These are phyloP conservation scores for Ganoderma meredithae DNA, from an alignment of 1,284 basidiomycete species.

Conservation along the genomic window DNA sequence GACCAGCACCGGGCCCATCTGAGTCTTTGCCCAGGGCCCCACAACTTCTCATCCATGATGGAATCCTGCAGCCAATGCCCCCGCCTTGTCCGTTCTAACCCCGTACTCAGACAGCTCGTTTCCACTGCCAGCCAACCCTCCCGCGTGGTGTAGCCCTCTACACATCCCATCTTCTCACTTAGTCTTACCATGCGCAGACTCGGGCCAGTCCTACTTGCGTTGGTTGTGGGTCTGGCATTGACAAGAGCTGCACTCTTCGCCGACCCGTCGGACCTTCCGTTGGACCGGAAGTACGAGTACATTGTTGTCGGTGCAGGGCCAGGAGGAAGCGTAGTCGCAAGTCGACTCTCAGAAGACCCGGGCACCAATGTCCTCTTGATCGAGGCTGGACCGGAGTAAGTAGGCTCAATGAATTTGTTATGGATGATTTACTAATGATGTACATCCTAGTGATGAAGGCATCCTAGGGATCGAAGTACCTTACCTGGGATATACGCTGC, in stretches of 20 bases:
- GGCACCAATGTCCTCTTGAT: constrained; percentile 31
- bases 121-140: neutral
- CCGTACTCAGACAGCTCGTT: neutral
- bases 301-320: constrained; percentile 19
- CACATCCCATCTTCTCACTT: neutral
- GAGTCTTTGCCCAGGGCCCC: neutral
- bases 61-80: neutral
- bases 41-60: neutral
- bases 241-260: constrained; percentile 8
- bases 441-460: constrained; percentile 34
- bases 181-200: neutral
- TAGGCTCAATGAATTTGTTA: neutral
- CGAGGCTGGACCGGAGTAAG: constrained; percentile 33
- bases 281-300: constrained; percentile 15
- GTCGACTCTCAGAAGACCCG: constrained; percentile 32
- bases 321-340: constrained; percentile 33
- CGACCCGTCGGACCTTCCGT: constrained; percentile 8
- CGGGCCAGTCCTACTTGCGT: neutral
- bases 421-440: neutral
- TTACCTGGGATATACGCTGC: constrained; percentile 31
- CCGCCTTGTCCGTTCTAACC: no score
- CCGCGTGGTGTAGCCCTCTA: neutral
- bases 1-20: neutral
- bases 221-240: neutral
- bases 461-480: constrained; percentile 36